These are phyloP conservation scores for Ambrosia artemisiifolia DNA, from an alignment of 129 eudicot genomes.

Conservation along the genomic window DNA sequence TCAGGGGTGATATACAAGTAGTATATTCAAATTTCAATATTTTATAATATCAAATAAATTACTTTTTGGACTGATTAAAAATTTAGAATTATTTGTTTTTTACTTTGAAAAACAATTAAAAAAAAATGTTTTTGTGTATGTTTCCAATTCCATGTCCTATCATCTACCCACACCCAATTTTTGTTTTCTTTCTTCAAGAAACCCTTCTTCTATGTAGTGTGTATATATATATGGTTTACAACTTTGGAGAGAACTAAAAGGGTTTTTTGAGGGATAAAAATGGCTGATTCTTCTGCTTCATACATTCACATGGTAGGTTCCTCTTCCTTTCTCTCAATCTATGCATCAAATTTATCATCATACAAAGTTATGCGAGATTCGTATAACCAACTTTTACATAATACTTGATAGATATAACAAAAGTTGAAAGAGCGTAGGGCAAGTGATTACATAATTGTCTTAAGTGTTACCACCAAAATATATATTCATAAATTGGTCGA, in stretches of 20 bases:
- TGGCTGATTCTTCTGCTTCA: constrained; percentile 59
- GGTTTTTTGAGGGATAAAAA: constrained; percentile 7
- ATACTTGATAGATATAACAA: too few species aligned
- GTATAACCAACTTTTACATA: too few species aligned
- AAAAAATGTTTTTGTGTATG: not conserved
- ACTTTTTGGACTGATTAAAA: too few species aligned
- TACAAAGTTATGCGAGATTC: too few species aligned
- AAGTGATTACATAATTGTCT: too few species aligned
- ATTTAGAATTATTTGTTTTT: too few species aligned
- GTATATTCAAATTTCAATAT: too few species aligned
- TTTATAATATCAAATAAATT: too few species aligned
- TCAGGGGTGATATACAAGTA: too few species aligned
- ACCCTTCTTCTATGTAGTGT: constrained; percentile 5
- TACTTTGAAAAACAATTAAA: not conserved
- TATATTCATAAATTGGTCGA: not conserved
- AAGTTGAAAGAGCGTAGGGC: too few species aligned
- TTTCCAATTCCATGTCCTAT: constrained; percentile 11
- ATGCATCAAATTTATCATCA: not conserved
- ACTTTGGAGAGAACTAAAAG: constrained; percentile 14
- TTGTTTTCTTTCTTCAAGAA: constrained; percentile 5
- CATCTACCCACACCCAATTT: constrained; percentile 17
- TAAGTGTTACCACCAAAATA: too few species aligned
- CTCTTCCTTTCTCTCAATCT: not conserved
- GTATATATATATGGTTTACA: not conserved
- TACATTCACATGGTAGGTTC: constrained; percentile 57